Evolutionary conservation across 1,284 basidiomycete species (phyloP).

Genomic region (Meira nashicola): DNA sequence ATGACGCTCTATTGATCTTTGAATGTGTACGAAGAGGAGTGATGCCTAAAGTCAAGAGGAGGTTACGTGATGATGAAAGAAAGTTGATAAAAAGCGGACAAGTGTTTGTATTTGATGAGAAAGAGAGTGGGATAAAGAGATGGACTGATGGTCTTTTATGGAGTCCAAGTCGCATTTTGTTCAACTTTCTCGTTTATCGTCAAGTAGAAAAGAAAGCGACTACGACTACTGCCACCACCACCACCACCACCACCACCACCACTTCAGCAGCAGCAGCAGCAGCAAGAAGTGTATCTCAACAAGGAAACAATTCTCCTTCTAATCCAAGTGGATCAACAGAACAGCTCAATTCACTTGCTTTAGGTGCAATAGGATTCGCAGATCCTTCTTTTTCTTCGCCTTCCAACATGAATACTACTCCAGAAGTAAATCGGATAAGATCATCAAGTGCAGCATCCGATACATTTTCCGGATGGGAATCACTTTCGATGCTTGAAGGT

Average conservation of each 20-base stretch:
- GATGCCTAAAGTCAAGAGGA: conserved; percentile 86
- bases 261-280: conserved; percentile 19
- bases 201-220: conserved; percentile 38
- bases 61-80: conserved; percentile 80
- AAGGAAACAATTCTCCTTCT: conserved; percentile 11
- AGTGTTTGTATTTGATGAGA: conserved; percentile 96
- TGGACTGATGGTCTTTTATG: conserved; percentile 98
- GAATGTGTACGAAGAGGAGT: conserved; percentile 84
- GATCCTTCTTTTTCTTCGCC: not conserved
- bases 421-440: conserved; percentile 9
- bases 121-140: conserved; percentile 92
- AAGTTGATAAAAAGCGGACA: conserved; percentile 88
- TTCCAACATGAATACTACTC: not conserved
- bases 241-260: too few species aligned
- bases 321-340: not conserved
- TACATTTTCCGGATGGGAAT: not conserved
- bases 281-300: conserved; percentile 18
- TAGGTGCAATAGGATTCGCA: conserved; percentile 2
- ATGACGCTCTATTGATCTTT: conserved; percentile 89
- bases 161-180: conserved; percentile 80
- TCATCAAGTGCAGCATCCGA: conserved; percentile 5
- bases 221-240: not conserved
- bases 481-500: not conserved
- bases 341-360: conserved; percentile 7
- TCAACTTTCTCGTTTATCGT: conserved; percentile 74